A percentile compares a stretch with the other conserved stretches of the same genome.
Evolutionary conservation across 129 eudicot genomes (phyloP).

Genomic region (Pittosporum tobira): DNA sequence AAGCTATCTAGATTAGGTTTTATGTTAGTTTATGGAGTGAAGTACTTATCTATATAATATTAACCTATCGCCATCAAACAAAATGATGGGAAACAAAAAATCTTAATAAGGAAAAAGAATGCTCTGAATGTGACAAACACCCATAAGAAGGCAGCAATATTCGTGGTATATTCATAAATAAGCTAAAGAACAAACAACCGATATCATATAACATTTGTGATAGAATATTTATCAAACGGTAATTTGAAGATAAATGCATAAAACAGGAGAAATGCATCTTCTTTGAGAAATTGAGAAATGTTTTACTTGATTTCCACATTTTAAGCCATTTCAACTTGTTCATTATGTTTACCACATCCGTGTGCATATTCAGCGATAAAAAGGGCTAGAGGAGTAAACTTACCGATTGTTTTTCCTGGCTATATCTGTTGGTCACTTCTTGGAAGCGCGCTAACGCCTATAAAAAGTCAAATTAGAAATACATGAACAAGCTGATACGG

Average conservation of each 20-base stretch:
- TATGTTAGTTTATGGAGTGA: no score
- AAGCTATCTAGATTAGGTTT: no score
- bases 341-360: not conserved
- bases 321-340: not conserved
- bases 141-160: no score
- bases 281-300: not conserved
- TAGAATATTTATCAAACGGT: not conserved
- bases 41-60: no score
- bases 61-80: no score
- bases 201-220: not conserved
- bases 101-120: no score
- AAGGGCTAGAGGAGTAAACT: conserved; percentile 18
- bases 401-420: conserved; percentile 90
- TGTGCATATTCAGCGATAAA: not conserved
- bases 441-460: conserved; percentile 94
- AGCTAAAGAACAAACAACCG: no score
- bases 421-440: conserved; percentile 91
- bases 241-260: conserved; percentile 3
- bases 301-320: not conserved
- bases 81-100: no score
- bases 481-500: not conserved
- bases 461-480: conserved; percentile 16
- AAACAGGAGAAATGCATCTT: not conserved
- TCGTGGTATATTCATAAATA: no score
- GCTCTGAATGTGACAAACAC: no score